Evolutionary conservation across 2,329 filamentous ascomycete genomes (phyloP), one percentile per base, ranked within the genome.

Genomic region (Aspergillus sergii): DNA sequence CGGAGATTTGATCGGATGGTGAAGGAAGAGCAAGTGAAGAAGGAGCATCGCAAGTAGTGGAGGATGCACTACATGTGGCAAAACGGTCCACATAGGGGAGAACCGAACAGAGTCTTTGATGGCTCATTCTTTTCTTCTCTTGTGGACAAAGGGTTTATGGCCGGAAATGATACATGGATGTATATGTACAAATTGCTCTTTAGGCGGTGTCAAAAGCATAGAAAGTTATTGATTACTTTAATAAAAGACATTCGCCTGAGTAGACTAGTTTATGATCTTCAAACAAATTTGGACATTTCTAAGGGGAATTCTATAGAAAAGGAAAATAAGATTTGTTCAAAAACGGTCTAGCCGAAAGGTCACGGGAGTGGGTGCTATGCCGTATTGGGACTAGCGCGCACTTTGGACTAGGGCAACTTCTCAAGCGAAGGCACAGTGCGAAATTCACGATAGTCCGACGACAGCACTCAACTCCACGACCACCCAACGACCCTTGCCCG

Each of bases 1-100:
- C 69, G 73, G 71, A 81, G 85, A 59, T 82, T 84, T 64, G 78
- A 81, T 66, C 66, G 70, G 19, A 65, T 82, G 61, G 80, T 84
- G n/a, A 71, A 71, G 69, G 69, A 73, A 71, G 79, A 79, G 72
- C 69, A 71, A 65, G 72, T 67, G 64, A 78, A 76, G 71, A 73
- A 56, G 61, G 68, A 64, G 58, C 70, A 73, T 68, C 70, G 62
- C 55, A 66, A 69, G 63, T 72, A 66, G 64, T 46, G 53, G 57
- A 1, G 53, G 34, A 26, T 28, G 53, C 43, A 30, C 19, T 32
- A 34, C 59, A 59, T 51, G 26, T 50, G 58, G 28, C 48, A 50
- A 46, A 41, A 16, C 45, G 48, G 54, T 28, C 50, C 56, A 58
- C 54, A 21, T 23, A 48, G 23, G 21, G n/a, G 14, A 26, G 14